Base-by-base conservation (phyloP, 192 early-diverging fungal genomes). In the Umbelopsis sp. region DNA sequence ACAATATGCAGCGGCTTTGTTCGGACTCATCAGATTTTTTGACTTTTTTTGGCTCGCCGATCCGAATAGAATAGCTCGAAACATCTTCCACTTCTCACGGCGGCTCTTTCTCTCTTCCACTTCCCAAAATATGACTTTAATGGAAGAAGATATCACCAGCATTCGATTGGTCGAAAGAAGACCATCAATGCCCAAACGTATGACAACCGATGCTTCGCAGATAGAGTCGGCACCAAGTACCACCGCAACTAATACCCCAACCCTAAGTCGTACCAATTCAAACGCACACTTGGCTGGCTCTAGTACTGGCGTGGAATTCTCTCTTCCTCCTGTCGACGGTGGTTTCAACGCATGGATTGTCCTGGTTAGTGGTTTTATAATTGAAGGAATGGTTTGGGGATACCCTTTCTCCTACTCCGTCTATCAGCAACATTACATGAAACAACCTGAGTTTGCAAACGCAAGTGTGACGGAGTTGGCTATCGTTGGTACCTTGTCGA, bases 401-500 rank as follows among this genome's bases (percentile, higher is more conserved):
- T 55, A 52, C n/a, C 37, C 68, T 25, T 70, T 52, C 22, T 30
- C 50, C 22, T 70, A 53, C 37, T 41, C 51, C 41, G 52, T 70
- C 37, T 53, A 52, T 18, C 68, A 53, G 22, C 49, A 61, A 35
- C 30, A 61, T 35, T 61, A 61, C 30, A 30, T 33, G 27, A 61
- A 61, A 25, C 55, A 35, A 13, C 55, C 55, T 2, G 55, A 61
- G 15, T 61, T 61, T 61, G 55, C 55, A 12, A 33, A 33, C 35
- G 55, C 55, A 25, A 61, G 15, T 61, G 30, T 61, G 2, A 61
- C 55, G 8, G 27, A 61, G 16, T 61, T 79, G 37, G 66, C 78
- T 15, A 75, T 79, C 72, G 44, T 79, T 20, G 78, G 78, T 44
- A 79, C 78, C 20, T 69, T 67, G 11, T 65, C 69, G 1, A 67